Percentiles rank a stretch among this genome's conserved stretches.
Evolutionary conservation across 2,329 filamentous ascomycete genomes (phyloP).

Genomic region (Colletotrichum chrysophilum): DNA sequence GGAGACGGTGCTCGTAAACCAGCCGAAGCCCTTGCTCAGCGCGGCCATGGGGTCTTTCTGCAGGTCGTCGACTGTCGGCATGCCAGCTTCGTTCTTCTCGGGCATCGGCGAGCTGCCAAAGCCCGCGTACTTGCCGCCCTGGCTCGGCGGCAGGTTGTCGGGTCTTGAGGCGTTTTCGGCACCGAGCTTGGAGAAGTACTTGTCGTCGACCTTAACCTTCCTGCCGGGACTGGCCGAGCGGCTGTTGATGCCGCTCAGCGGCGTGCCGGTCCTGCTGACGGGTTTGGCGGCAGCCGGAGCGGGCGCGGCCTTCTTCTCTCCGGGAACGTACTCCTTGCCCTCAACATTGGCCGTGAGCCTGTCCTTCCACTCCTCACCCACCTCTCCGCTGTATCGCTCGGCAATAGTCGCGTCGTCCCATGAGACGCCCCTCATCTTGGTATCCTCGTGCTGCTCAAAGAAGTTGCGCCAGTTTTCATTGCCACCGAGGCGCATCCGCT

Average conservation of each 20-base stretch:
- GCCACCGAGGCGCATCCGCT: slow-evolving; percentile 90
- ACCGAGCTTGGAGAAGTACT: slow-evolving; percentile 88
- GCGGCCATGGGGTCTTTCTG: slow-evolving; percentile 90
- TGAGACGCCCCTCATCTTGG: slow-evolving; percentile 68
- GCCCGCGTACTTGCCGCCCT: slow-evolving; percentile 90
- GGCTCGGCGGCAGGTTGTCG: slow-evolving; percentile 78
- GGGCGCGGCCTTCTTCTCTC: slow-evolving; percentile 59
- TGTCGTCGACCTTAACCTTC: slow-evolving; percentile 75
- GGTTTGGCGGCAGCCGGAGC: slow-evolving; percentile 33
- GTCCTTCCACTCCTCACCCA: slow-evolving; percentile 95
- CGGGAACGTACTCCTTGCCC: slow-evolving; percentile 82
- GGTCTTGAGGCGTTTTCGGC: slow-evolving; percentile 80
- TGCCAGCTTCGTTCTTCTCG: slow-evolving; percentile 45
- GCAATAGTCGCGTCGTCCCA: slow-evolving; percentile 91
- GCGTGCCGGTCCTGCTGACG: slow-evolving; percentile 43
- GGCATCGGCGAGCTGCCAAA: slow-evolving; percentile 81
- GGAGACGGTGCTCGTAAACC: slow-evolving; percentile 86
- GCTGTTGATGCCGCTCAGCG: slow-evolving; percentile 42
- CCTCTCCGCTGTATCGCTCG: slow-evolving; percentile 87
- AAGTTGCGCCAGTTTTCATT: slow-evolving; percentile 88
- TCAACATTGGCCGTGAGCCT: slow-evolving; percentile 87
- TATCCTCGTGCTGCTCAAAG: slow-evolving; percentile 76
- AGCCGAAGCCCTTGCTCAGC: slow-evolving; percentile 90
- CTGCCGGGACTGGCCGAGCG: slow-evolving; percentile 47
- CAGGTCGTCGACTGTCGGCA: slow-evolving; percentile 83